These are phyloP conservation scores for Cardamine chenopodiifolia DNA, from an alignment of 345 rosid genomes.

Conservation along the genomic window DNA sequence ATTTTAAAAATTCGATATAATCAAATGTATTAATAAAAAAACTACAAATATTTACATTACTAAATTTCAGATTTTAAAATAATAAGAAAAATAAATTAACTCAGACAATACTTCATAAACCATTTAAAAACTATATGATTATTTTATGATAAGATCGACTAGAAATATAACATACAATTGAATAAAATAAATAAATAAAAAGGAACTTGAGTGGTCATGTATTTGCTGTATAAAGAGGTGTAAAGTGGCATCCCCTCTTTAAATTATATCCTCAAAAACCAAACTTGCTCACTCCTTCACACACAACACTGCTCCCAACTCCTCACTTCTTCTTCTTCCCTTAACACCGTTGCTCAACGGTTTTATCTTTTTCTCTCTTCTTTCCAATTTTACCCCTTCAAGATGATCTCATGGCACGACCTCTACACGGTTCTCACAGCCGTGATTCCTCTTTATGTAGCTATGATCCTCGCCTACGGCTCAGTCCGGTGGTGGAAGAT, in stretches of 20 bases:
- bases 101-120: not conserved
- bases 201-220: constrained; percentile 32
- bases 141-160: not conserved
- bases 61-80: not conserved
- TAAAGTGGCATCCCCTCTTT: constrained; percentile 39
- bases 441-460: constrained; percentile 90
- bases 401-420: constrained; percentile 75
- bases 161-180: not conserved
- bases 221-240: constrained; percentile 47
- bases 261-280: constrained; percentile 39
- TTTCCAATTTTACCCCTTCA: constrained; percentile 26
- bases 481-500: constrained; percentile 99
- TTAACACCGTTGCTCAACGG: constrained; percentile 43
- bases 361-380: not conserved
- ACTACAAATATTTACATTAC: not conserved
- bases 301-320: constrained; percentile 36
- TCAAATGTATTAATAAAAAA: not conserved
- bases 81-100: not conserved
- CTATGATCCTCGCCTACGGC: constrained; percentile 95
- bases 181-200: not conserved
- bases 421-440: constrained; percentile 92
- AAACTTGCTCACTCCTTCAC: constrained; percentile 38
- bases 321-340: constrained; percentile 28
- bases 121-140: not conserved
- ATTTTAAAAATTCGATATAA: not conserved